Percentiles rank a stretch among this genome's conserved stretches.
phyloP scores from a whole-genome alignment of 1,139 yeast species.

The Blastobotrys buckinghamii region DNA sequence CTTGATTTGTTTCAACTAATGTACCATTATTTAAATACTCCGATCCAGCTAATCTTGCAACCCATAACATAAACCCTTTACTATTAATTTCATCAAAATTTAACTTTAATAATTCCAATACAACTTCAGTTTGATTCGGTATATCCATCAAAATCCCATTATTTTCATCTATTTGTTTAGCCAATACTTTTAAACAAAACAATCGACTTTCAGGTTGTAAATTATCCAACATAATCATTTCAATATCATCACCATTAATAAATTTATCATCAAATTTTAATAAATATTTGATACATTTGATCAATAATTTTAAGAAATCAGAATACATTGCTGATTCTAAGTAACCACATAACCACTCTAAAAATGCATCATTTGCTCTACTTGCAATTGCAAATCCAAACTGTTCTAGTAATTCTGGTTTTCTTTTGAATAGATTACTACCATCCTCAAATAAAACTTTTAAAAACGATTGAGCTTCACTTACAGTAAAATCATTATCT shows the following conservation, averaged over 20 bases:
- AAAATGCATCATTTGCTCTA: neutral
- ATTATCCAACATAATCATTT: neutral
- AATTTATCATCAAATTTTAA: neutral
- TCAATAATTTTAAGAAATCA: neutral
- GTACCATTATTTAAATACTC: neutral
- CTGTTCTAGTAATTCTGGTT: neutral
- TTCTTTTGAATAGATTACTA: neutral
- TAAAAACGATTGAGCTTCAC: conserved; percentile 7
- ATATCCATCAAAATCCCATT: neutral
- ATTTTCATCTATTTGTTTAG: neutral
- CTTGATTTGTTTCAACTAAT: neutral
- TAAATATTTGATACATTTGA: conserved; percentile 6
- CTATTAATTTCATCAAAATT: neutral
- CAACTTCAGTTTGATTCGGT: neutral
- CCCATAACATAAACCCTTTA: conserved; percentile 6
- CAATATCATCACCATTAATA: conserved; percentile 3
- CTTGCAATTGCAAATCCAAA: neutral
- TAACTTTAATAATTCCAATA: neutral
- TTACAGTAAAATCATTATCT: neutral
- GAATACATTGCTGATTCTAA: neutral
- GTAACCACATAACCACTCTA: neutral
- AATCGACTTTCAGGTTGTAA: neutral
- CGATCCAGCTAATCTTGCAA: conserved; percentile 3
- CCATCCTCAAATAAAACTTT: conserved; percentile 12
- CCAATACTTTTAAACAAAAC: conserved; percentile 3